Percentiles rank a stretch among this genome's conserved stretches.
Conservation (phyloP, 345 rosid genomes). For the Heritiera fomes region DNA sequence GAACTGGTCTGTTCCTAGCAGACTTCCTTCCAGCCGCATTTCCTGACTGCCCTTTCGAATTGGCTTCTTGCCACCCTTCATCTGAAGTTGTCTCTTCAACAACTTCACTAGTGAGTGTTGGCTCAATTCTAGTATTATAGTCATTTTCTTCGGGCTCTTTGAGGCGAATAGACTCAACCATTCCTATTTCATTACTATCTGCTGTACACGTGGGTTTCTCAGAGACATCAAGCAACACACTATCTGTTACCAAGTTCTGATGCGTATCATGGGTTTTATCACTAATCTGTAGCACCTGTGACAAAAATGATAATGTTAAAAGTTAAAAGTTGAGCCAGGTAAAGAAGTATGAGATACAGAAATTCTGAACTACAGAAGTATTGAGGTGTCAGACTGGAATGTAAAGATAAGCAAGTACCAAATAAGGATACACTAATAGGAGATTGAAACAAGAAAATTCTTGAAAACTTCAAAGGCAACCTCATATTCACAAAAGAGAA, state of each 20-base stretch:
- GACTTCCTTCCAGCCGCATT: conserved; percentile 39
- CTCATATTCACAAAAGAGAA: not conserved
- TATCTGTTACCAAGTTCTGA: conserved; percentile 38
- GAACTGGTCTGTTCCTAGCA: conserved; percentile 35
- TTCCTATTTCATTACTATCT: conserved; percentile 27
- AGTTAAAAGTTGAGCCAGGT: not conserved
- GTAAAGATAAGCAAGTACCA: conserved; percentile 4
- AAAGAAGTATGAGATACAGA: not conserved
- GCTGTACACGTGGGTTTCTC: conserved; percentile 20
- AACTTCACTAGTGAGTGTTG: conserved; percentile 24
- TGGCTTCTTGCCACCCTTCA: conserved; percentile 81
- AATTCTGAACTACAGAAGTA: not conserved
- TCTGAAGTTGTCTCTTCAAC: conserved; percentile 47
- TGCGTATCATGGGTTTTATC: conserved; percentile 39
- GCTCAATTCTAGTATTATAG: conserved; percentile 11
- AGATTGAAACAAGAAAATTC: conserved; percentile 13
- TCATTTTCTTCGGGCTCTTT: conserved; percentile 36
- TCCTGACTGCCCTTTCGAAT: conserved; percentile 48
- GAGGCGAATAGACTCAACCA: conserved; percentile 16
- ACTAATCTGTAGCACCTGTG: conserved; percentile 51
- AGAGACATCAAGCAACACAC: conserved; percentile 24
- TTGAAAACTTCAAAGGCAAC: not conserved
- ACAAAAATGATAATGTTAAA: conserved; percentile 16
- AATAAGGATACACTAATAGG: not conserved
- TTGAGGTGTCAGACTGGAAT: conserved; percentile 9